These are phyloP conservation scores for Pontederia crassipes DNA, from an alignment of 176 grass and related monocot species.

Conservation along the genomic window DNA sequence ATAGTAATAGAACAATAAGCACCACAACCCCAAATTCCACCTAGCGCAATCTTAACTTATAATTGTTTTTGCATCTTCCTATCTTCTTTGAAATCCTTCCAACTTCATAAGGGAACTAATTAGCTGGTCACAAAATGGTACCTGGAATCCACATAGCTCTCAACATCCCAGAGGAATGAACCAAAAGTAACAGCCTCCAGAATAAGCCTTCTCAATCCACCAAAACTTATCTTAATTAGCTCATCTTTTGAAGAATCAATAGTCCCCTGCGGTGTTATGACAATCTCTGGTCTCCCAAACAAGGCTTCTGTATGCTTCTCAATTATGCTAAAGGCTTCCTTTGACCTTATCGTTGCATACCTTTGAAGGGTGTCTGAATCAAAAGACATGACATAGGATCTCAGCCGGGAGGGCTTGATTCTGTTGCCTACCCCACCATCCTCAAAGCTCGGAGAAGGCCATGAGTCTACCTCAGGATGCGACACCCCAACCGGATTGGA, in stretches of 20 bases:
- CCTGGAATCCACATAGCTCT: conserved; percentile 83
- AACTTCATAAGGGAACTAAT: background rate
- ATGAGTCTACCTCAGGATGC: conserved; percentile 46
- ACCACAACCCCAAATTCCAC: too few relatives aligned
- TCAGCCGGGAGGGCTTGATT: conserved; percentile 61
- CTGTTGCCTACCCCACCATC: conserved; percentile 30
- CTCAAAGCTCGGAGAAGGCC: conserved; percentile 33
- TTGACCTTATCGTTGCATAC: conserved; percentile 71
- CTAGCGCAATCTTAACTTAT: too few relatives aligned
- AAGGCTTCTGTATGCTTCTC: conserved; percentile 92
- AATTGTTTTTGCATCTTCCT: background rate
- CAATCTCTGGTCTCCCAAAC: conserved; percentile 86
- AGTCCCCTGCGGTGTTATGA: conserved; percentile 70
- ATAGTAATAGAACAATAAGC: too few relatives aligned
- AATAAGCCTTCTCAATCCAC: conserved; percentile 70
- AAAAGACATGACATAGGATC: conserved; percentile 91
- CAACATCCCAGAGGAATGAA: conserved; percentile 89
- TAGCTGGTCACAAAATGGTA: conserved; percentile 81
- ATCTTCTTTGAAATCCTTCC: background rate
- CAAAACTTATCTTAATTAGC: conserved; percentile 70
- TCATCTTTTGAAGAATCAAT: conserved; percentile 94
- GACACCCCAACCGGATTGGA: conserved; percentile 25
- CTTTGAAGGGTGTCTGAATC: conserved; percentile 82
- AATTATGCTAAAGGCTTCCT: conserved; percentile 89
- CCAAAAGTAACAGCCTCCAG: conserved; percentile 93